Evolutionary conservation across 345 rosid genomes (phyloP), one percentile per base, ranked within the genome.

Genomic region (Brassica juncea): DNA sequence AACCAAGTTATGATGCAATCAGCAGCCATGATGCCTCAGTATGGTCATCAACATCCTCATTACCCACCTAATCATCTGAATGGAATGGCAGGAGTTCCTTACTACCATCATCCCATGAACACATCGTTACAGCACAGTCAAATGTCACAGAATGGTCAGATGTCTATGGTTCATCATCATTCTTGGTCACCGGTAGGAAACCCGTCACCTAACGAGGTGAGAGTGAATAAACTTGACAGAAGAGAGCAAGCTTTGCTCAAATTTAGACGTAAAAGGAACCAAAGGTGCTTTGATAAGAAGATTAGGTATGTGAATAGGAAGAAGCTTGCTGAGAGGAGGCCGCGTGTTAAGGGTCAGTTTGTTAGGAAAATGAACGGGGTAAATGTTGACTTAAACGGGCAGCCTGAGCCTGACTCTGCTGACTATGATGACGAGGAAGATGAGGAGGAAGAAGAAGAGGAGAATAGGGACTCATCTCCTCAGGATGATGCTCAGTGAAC

Each of bases 291-390:
- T 79, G 96, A 92, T 84, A 95, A 95, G 89, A 95, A 91, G 90
- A 89, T 95, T 32, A 86, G 99, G 83, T 95, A 95, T 81, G 96
- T 86, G 75, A 95, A 93, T 81, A 75, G 99, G 61, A 95, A 95
- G 83, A 84, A 73, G 70, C 98, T 95, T 54, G 99, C 99, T 31
- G 99, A 95, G 85, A 86, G 96, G 86, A 90, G 99, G 86, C 99
- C 99, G 8, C 98, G 99, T 12, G 94, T 93, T 70, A 87, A 92
- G 77, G 99, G 99, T 60, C 99, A 95, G 86, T 95, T 95, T 88
- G 98, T 90, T 66, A 89, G 97, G 89, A 93, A 91, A 84, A 77
- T 87, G 77, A 92, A 91, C 68, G 94, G 98, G 55, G 87, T 90
- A 35, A 85, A 81, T 77, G 91, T 95, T 74, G 98, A 95, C 80